Percentiles rank a stretch among this genome's conserved stretches.
Conservation (phyloP, 2,329 filamentous ascomycete species). For the Alternaria sp. region DNA sequence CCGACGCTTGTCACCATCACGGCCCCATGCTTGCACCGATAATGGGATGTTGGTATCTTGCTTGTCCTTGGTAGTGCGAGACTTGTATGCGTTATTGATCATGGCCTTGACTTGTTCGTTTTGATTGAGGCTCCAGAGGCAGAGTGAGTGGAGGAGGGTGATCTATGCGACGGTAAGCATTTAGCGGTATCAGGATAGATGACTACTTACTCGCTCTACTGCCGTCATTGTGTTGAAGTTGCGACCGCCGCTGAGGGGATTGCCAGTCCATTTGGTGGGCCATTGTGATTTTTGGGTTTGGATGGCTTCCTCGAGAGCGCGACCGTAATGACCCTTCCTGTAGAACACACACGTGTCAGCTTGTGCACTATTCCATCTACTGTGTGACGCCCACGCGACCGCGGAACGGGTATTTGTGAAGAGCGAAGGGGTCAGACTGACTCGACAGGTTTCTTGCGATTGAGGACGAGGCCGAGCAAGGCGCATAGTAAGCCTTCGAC, state of each 20-base stretch:
- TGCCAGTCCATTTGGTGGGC: constrained; percentile 85
- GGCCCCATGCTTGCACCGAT: constrained; percentile 89
- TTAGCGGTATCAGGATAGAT: not conserved
- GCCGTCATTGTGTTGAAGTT: constrained; percentile 85
- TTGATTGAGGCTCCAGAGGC: constrained; percentile 87
- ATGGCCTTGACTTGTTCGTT: constrained; percentile 83
- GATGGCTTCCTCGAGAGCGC: constrained; percentile 93
- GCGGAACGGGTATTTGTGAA: constrained; percentile 10
- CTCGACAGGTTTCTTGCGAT: constrained; percentile 99
- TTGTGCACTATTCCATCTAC: not conserved
- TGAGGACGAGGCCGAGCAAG: constrained; percentile 84
- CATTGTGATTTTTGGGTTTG: constrained; percentile 86
- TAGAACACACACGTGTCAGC: constrained; percentile 45
- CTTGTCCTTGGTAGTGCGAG: constrained; percentile 83
- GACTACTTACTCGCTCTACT: constrained; percentile 75
- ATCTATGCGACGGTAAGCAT: constrained; percentile 65
- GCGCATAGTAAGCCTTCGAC: constrained; percentile 90
- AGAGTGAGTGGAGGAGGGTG: constrained; percentile 79
- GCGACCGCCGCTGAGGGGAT: constrained; percentile 79
- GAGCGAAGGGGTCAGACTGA: constrained; percentile 62
- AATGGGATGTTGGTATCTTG: constrained; percentile 83
- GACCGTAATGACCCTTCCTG: constrained; percentile 90
- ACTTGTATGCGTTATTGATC: constrained; percentile 73
- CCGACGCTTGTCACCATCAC: constrained; percentile 86
- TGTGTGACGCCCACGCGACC: constrained; percentile 30